phyloP scores from a whole-genome alignment of 1,284 basidiomycete species.

The Inonotus hispidus region DNA sequence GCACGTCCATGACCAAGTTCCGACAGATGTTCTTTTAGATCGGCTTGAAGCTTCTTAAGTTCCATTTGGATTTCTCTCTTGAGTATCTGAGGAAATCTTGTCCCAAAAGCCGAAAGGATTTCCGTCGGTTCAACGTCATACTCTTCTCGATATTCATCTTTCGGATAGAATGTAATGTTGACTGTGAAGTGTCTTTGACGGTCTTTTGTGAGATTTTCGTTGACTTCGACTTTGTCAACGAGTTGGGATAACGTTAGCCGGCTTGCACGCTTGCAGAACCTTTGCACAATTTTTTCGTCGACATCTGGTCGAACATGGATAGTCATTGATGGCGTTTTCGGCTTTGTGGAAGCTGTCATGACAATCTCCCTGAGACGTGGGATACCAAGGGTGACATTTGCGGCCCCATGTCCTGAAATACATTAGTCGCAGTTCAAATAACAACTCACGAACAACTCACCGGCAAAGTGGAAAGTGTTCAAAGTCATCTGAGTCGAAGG shows the following conservation, averaged over 20 bases:
- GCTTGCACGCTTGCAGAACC: slow-evolving; percentile 90
- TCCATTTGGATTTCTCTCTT: slow-evolving; percentile 86
- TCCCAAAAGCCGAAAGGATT: slow-evolving; percentile 70
- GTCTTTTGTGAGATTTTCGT: slow-evolving; percentile 68
- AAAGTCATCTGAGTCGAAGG: slow-evolving; percentile 99
- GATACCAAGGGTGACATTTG: slow-evolving; percentile 98
- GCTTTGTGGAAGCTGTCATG: slow-evolving; percentile 97
- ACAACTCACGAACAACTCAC: slow-evolving; percentile 36
- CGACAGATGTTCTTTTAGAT: slow-evolving; percentile 75
- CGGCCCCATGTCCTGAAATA: slow-evolving; percentile 86
- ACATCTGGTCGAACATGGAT: slow-evolving; percentile 65
- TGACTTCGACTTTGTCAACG: slow-evolving; percentile 81
- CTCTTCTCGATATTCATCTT: slow-evolving; percentile 80
- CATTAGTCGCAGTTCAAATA: background rate
- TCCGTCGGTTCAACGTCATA: slow-evolving; percentile 77
- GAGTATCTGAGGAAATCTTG: slow-evolving; percentile 77
- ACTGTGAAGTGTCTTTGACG: slow-evolving; percentile 84
- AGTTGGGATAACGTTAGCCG: slow-evolving; percentile 87
- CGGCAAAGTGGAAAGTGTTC: slow-evolving; percentile 99
- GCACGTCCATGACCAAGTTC: slow-evolving; percentile 79
- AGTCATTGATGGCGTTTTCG: slow-evolving; percentile 98
- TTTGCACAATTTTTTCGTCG: slow-evolving; percentile 53
- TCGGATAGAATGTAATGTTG: slow-evolving; percentile 83
- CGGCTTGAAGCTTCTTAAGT: slow-evolving; percentile 81
- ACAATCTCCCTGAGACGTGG: slow-evolving; percentile 98